Evolutionary conservation across 1,284 basidiomycete species (phyloP).

Genomic region (Mrakiaceae sp.): DNA sequence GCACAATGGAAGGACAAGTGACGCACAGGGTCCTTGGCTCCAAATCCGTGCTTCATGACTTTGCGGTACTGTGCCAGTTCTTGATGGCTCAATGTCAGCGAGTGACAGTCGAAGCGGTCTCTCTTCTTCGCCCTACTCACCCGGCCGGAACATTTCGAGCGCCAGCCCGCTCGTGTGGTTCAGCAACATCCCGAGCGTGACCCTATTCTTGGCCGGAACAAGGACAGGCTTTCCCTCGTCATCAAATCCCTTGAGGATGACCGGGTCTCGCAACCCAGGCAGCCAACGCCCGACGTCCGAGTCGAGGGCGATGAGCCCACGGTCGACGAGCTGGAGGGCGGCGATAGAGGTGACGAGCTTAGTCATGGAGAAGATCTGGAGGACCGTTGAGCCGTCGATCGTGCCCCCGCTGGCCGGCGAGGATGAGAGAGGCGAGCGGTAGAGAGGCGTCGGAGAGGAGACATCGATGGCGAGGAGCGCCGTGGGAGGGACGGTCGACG

Average conservation of each 20-base stretch:
- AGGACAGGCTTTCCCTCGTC: neutral
- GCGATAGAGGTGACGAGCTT: slow-evolving; percentile 5
- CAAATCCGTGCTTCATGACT: too few species aligned
- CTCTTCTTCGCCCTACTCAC: neutral
- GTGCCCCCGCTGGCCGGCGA: too few species aligned
- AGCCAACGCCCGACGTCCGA: neutral
- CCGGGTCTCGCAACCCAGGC: neutral
- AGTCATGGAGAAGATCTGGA: neutral
- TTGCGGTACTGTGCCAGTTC: too few species aligned
- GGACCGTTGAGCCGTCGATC: neutral
- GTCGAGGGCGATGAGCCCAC: neutral
- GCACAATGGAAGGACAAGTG: too few species aligned
- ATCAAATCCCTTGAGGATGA: neutral
- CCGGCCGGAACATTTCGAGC: neutral
- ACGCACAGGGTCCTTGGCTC: too few species aligned
- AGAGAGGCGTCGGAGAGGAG: too few species aligned
- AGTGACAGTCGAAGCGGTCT: neutral
- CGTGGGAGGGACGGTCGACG: too few species aligned
- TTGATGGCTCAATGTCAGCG: neutral
- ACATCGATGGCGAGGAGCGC: too few species aligned
- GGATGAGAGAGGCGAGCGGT: too few species aligned
- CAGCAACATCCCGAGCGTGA: neutral
- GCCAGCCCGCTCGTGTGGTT: neutral
- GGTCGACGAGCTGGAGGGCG: slow-evolving; percentile 4
- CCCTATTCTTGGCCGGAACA: slow-evolving; percentile 1